Evolutionary conservation across 2,329 filamentous ascomycete species (phyloP).

Genomic region (Zymoseptoria tritici): DNA sequence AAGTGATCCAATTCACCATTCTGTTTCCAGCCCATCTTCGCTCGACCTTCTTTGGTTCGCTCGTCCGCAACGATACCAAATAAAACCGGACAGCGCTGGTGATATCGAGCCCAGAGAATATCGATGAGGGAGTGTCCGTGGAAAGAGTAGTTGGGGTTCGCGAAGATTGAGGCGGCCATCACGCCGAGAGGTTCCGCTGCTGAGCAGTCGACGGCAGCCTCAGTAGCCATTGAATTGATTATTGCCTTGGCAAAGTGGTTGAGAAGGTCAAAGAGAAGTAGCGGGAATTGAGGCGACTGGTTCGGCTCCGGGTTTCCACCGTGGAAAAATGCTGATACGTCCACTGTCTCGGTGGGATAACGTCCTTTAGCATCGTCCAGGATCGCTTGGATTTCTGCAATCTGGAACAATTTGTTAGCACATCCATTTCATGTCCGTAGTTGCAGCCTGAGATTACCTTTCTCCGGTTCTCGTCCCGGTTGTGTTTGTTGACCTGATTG

Average conservation of each 20-base stretch:
- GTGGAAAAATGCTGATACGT: slow-evolving; percentile 33
- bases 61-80: slow-evolving; percentile 77
- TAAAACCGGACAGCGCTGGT: slow-evolving; percentile 71
- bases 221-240: slow-evolving; percentile 51
- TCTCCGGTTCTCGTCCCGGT: slow-evolving; percentile 53
- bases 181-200: slow-evolving; percentile 72
- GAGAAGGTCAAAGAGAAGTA: slow-evolving; percentile 61
- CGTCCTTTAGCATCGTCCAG: slow-evolving; percentile 37
- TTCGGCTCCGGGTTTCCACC: slow-evolving; percentile 26
- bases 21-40: slow-evolving; percentile 62
- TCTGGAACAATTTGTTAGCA: slow-evolving; percentile 27
- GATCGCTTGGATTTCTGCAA: slow-evolving; percentile 43
- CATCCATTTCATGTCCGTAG: neutral
- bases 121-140: slow-evolving; percentile 67
- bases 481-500: slow-evolving; percentile 60
- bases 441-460: slow-evolving; percentile 39
- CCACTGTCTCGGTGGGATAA: slow-evolving; percentile 18
- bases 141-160: slow-evolving; percentile 51
- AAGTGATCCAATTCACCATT: slow-evolving; percentile 54
- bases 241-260: slow-evolving; percentile 69
- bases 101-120: slow-evolving; percentile 80
- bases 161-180: slow-evolving; percentile 66
- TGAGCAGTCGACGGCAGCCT: slow-evolving; percentile 32
- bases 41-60: slow-evolving; percentile 59
- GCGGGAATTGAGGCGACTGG: slow-evolving; percentile 29